Conservation (phyloP, 306 rosid species). For the Trifolium fragiferum region DNA sequence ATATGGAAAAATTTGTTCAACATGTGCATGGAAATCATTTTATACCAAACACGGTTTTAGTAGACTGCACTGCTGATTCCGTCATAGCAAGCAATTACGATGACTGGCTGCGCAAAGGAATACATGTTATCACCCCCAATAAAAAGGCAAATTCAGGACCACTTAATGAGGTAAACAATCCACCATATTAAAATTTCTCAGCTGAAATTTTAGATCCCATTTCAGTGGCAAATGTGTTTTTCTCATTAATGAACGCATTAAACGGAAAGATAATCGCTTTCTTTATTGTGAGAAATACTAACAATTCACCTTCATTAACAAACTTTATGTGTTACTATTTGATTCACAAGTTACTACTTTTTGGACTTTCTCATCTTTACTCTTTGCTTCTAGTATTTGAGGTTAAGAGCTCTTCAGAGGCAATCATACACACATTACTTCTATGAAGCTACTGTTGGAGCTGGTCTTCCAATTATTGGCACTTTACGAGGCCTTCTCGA, state of each 20-base stretch:
- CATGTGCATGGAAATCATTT: constrained; percentile 91
- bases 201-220: not conserved
- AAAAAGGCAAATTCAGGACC: constrained; percentile 99
- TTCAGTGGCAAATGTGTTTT: not conserved
- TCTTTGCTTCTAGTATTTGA: constrained; percentile 71
- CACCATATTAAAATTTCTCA: not conserved
- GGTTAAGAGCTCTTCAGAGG: constrained; percentile 94
- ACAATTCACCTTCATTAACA: not conserved
- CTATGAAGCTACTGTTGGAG: constrained; percentile 99
- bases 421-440: constrained; percentile 96
- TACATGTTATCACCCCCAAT: constrained; percentile 94
- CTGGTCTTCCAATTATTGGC: constrained; percentile 96
- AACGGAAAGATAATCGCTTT: not conserved
- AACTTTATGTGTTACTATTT: not conserved
- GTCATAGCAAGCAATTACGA: constrained; percentile 76
- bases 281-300: not conserved
- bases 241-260: not conserved
- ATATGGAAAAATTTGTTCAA: constrained; percentile 75
- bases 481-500: constrained; percentile 92
- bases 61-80: constrained; percentile 96
- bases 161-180: constrained; percentile 76
- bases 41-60: constrained; percentile 89
- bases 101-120: constrained; percentile 90
- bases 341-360: constrained; percentile 16
- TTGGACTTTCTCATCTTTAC: constrained; percentile 18